These are phyloP conservation scores for Mycena crocata DNA, from an alignment of 768 basidiomycete genomes.

Conservation along the genomic window DNA sequence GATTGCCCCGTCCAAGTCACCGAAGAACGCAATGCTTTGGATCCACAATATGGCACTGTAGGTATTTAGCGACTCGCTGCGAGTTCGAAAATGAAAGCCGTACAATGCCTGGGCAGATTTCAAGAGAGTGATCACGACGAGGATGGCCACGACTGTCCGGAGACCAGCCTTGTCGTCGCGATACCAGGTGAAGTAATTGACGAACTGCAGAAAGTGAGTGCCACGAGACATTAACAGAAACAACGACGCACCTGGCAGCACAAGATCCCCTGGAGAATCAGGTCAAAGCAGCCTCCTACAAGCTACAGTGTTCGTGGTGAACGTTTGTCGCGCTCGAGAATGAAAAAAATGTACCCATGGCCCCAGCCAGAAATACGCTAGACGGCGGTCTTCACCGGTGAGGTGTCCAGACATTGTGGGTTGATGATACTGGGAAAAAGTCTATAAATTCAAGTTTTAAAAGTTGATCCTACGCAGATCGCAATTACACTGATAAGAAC, in stretches of 20 bases:
- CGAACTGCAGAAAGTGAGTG: no score
- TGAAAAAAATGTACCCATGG: neutral
- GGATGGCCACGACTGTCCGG: neutral
- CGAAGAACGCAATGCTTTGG: neutral
- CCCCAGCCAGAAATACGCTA: neutral
- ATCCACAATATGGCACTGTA: neutral
- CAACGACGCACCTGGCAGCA: neutral
- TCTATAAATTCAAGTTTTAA: no score
- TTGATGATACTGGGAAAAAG: no score
- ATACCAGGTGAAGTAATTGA: constrained; percentile 9
- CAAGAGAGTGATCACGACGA: neutral
- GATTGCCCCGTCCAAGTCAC: constrained; percentile 14
- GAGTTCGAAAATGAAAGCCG: neutral
- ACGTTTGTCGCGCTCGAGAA: no score
- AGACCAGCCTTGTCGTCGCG: neutral
- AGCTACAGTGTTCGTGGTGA: no score
- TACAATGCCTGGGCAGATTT: constrained; percentile 10
- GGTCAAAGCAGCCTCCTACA: neutral
- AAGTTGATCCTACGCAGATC: no score
- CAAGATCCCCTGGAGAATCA: neutral
- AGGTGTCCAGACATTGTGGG: neutral
- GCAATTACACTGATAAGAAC: no score
- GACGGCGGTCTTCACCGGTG: neutral
- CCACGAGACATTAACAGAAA: no score
- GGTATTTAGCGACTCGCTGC: neutral